Evolutionary conservation across 257 asterid species (phyloP).

Genomic region (Nicotiana otophora): DNA sequence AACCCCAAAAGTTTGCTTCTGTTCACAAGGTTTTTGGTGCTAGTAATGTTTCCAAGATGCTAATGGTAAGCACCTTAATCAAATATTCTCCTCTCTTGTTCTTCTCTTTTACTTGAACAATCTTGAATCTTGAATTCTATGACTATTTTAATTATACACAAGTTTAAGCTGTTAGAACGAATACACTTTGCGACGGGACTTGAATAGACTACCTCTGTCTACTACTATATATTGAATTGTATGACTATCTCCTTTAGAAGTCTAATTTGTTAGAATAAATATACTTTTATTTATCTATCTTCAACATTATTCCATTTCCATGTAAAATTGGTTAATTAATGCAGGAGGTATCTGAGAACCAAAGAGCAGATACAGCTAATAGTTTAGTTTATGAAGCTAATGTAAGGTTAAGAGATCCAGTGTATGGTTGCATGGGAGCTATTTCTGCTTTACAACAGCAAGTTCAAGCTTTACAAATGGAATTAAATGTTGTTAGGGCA

Average conservation of each 20-base stretch:
- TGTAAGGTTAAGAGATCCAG: constrained; percentile 76
- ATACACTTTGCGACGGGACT: too few species aligned
- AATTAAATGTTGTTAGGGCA: constrained; percentile 44
- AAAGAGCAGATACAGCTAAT: constrained; percentile 76
- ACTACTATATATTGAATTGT: too few species aligned
- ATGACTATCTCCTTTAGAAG: too few species aligned
- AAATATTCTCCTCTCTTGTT: too few species aligned
- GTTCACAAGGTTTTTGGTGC: constrained; percentile 93
- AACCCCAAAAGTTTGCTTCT: constrained; percentile 79
- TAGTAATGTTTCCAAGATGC: constrained; percentile 91
- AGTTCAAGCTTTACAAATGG: constrained; percentile 51
- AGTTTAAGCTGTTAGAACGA: neutral
- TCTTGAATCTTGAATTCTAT: neutral
- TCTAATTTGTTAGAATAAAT: too few species aligned
- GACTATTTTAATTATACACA: too few species aligned
- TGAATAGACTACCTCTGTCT: too few species aligned
- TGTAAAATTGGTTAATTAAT: neutral
- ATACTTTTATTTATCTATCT: neutral
- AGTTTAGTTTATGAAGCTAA: constrained; percentile 83
- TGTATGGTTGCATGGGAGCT: constrained; percentile 87
- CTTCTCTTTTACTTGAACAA: too few species aligned
- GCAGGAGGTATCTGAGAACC: constrained; percentile 76
- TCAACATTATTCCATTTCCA: neutral
- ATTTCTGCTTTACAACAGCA: constrained; percentile 68
- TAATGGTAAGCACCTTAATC: constrained; percentile 42